Percentiles rank a stretch among this genome's conserved stretches.
These are phyloP conservation scores for Elsinoe necatrix DNA, from an alignment of 2,329 filamentous ascomycete species.

Conservation along the genomic window DNA sequence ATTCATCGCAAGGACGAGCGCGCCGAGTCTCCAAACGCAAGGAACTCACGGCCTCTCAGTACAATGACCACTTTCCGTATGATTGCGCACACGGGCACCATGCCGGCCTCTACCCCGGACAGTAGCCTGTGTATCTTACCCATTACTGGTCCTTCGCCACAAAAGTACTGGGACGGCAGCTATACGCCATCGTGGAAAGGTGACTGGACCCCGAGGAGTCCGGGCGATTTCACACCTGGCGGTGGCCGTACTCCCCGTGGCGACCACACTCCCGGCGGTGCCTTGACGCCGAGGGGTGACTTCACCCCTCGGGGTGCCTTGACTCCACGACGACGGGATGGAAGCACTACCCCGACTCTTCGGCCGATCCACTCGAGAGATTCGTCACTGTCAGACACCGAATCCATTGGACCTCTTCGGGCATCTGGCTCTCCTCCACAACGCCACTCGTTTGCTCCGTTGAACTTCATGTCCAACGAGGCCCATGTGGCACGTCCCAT, in stretches of 20 bases:
- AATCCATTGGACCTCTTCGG: slow-evolving; percentile 8
- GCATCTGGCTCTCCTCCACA: neutral
- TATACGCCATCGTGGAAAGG: slow-evolving; percentile 15
- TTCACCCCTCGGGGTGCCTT: slow-evolving; percentile 6
- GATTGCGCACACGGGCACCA: slow-evolving; percentile 14
- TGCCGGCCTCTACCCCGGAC: slow-evolving; percentile 10
- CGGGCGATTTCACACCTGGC: slow-evolving; percentile 13
- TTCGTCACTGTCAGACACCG: slow-evolving; percentile 13
- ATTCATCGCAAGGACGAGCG: slow-evolving; percentile 4
- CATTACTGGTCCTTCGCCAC: slow-evolving; percentile 14
- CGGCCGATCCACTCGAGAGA: neutral
- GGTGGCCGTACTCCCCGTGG: slow-evolving; percentile 8
- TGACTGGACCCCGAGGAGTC: slow-evolving; percentile 12
- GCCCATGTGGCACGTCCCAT: slow-evolving; percentile 14
- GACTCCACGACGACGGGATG: slow-evolving; percentile 1
- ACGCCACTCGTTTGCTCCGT: slow-evolving; percentile 9
- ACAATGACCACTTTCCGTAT: slow-evolving; percentile 13
- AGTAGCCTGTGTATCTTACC: slow-evolving; percentile 14
- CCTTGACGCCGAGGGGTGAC: neutral
- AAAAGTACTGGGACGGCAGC: slow-evolving; percentile 14
- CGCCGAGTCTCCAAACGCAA: slow-evolving; percentile 1
- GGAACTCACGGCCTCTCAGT: slow-evolving; percentile 2
- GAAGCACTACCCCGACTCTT: neutral
- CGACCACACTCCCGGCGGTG: slow-evolving; percentile 3
- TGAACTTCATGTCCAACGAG: slow-evolving; percentile 16